Evolutionary conservation across 2,329 filamentous ascomycete species (phyloP).

Genomic region (Bipolaris gigantea): DNA sequence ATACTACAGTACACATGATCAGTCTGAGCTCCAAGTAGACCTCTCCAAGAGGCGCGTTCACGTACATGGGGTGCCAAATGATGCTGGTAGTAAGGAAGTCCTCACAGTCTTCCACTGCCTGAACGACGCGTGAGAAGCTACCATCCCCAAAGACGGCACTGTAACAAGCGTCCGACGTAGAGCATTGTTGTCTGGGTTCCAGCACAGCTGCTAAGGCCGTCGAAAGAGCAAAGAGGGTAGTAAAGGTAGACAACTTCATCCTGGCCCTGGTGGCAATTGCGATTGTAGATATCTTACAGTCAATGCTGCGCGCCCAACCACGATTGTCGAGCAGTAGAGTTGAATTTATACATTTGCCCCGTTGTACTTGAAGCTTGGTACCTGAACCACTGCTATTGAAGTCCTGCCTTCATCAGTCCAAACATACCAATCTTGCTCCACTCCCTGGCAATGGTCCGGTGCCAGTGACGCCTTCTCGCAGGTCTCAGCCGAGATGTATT

Average conservation of each 20-base stretch:
- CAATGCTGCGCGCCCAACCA: too few species aligned
- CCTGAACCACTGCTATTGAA: neutral
- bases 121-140: constrained; percentile 17
- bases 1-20: constrained; percentile 1
- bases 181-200: constrained; percentile 25
- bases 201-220: constrained; percentile 22
- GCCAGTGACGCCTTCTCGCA: constrained; percentile 9
- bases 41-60: neutral
- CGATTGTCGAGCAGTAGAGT: neutral
- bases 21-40: neutral
- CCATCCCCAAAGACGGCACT: constrained; percentile 27
- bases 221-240: constrained; percentile 11
- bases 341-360: constrained; percentile 6
- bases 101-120: constrained; percentile 24
- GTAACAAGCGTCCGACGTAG: constrained; percentile 27
- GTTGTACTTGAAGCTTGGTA: neutral
- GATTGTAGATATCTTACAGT: neutral
- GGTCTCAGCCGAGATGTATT: neutral
- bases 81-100: constrained; percentile 32
- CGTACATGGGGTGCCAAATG: constrained; percentile 30
- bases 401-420: neutral
- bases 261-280: constrained; percentile 11
- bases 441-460: neutral
- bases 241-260: constrained; percentile 28
- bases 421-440: neutral